phyloP scores from a whole-genome alignment of 192 early-diverging fungal species.

The Pilobolus umbonatus region DNA sequence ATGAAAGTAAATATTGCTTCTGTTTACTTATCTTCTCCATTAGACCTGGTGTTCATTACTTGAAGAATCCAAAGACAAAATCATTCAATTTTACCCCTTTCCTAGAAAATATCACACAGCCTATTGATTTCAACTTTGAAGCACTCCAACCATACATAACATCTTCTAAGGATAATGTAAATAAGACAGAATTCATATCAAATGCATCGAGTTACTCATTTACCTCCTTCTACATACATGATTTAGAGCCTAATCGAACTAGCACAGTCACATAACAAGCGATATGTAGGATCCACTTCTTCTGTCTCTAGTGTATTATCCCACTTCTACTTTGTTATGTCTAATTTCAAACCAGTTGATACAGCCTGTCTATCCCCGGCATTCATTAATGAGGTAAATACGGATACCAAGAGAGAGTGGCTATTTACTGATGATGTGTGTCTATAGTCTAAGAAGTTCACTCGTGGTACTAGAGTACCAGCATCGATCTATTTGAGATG shows the following conservation, averaged over 20 bases:
- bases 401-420: not conserved
- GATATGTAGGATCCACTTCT: conserved; percentile 86
- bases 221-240: not conserved
- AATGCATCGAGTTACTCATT: not conserved
- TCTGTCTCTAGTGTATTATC: conserved; percentile 74
- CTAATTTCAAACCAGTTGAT: conserved; percentile 58
- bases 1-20: not conserved
- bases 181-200: not conserved
- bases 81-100: conserved; percentile 80
- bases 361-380: conserved; percentile 53
- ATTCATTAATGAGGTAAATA: conserved; percentile 53
- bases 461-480: conserved; percentile 59
- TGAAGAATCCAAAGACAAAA: conserved; percentile 71
- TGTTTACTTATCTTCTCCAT: too few relatives aligned
- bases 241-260: conserved; percentile 39
- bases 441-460: conserved; percentile 50
- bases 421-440: not conserved
- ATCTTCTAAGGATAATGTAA: conserved; percentile 66
- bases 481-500: conserved; percentile 68
- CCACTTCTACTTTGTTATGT: conserved; percentile 72
- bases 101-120: conserved; percentile 74
- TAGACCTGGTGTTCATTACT: conserved; percentile 75
- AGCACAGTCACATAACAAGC: conserved; percentile 42
- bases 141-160: conserved; percentile 75
- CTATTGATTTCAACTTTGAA: conserved; percentile 76